A percentile compares a stretch with the other conserved stretches of the same genome.
phyloP scores from a whole-genome alignment of 2,329 filamentous ascomycete genomes.

The Achaetomium macrosporum region DNA sequence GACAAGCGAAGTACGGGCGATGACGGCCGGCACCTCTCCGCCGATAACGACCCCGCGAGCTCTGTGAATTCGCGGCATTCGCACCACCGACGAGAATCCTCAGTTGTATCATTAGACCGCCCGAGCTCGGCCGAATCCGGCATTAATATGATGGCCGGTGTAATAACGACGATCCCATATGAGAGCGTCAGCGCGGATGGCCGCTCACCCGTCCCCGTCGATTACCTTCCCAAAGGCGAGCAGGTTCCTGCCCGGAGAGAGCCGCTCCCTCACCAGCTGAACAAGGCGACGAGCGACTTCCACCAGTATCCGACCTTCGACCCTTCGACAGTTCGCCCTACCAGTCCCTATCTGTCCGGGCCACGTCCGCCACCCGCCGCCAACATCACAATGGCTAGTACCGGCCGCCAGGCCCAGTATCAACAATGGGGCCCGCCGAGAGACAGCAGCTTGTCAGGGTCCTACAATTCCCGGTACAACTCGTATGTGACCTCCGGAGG shows the following conservation, averaged over 20 bases:
- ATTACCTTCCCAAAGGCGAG: constrained; percentile 65
- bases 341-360: constrained; percentile 52
- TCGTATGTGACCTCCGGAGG: constrained; percentile 56
- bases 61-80: constrained; percentile 63
- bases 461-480: constrained; percentile 57
- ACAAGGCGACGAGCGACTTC: constrained; percentile 70
- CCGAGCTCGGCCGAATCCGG: constrained; percentile 58
- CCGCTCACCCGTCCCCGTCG: constrained; percentile 64
- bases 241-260: constrained; percentile 61
- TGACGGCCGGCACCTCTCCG: constrained; percentile 49
- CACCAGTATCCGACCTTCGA: constrained; percentile 83
- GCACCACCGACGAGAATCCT: constrained; percentile 68
- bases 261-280: constrained; percentile 75
- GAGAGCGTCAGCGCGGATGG: constrained; percentile 61
- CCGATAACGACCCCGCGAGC: constrained; percentile 56
- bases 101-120: constrained; percentile 64
- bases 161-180: constrained; percentile 85
- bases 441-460: constrained; percentile 49
- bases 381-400: constrained; percentile 66
- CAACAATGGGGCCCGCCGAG: constrained; percentile 69
- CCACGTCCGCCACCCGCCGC: constrained; percentile 52
- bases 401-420: constrained; percentile 65
- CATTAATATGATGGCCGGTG: constrained; percentile 69
- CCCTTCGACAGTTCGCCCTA: constrained; percentile 38
- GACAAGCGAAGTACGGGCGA: constrained; percentile 58